phyloP scores from a whole-genome alignment of 495 filamentous ascomycete species.

The Penicillium silybi region DNA sequence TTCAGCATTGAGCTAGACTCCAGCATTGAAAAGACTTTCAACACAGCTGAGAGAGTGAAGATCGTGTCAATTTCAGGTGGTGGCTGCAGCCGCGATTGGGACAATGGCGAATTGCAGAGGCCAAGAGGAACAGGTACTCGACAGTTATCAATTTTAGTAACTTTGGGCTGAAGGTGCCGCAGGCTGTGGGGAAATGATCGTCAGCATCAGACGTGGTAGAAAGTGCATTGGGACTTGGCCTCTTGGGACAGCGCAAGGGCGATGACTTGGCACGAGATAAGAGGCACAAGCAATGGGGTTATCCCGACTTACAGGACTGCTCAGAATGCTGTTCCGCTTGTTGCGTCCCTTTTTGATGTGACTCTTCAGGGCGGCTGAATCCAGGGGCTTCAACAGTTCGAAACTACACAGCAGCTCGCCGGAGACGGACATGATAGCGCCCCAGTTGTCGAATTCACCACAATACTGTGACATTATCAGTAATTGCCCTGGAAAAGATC shows the following conservation, averaged over 20 bases:
- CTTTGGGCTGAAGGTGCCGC: constrained; percentile 40
- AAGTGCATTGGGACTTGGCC: constrained; percentile 17
- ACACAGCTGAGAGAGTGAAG: not conserved
- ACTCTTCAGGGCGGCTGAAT: constrained; percentile 94
- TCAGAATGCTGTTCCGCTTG: constrained; percentile 85
- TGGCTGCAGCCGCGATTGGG: constrained; percentile 3
- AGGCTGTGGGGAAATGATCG: constrained; percentile 21
- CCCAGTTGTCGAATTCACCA: constrained; percentile 99
- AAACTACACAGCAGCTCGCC: constrained; percentile 93
- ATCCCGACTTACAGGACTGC: constrained; percentile 72
- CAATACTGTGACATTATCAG: constrained; percentile 66
- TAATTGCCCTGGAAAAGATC: not conserved
- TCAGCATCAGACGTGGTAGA: constrained; percentile 9
- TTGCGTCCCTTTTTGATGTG: constrained; percentile 98
- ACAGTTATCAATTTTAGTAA: constrained; percentile 22
- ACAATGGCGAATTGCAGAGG: constrained; percentile 10
- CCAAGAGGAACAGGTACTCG: not conserved
- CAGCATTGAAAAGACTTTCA: constrained; percentile 4
- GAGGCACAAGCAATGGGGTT: constrained; percentile 15
- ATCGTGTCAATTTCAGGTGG: constrained; percentile 10
- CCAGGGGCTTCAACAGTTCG: constrained; percentile 91
- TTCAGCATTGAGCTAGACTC: constrained; percentile 3
- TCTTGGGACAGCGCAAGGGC: constrained; percentile 20
- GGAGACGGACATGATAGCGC: constrained; percentile 97
- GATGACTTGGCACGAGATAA: constrained; percentile 28